Evolutionary conservation across 352 stramenopile genomes (phyloP), one percentile per base, ranked within the genome.

Genomic region (Phytophthora pinifolia): DNA sequence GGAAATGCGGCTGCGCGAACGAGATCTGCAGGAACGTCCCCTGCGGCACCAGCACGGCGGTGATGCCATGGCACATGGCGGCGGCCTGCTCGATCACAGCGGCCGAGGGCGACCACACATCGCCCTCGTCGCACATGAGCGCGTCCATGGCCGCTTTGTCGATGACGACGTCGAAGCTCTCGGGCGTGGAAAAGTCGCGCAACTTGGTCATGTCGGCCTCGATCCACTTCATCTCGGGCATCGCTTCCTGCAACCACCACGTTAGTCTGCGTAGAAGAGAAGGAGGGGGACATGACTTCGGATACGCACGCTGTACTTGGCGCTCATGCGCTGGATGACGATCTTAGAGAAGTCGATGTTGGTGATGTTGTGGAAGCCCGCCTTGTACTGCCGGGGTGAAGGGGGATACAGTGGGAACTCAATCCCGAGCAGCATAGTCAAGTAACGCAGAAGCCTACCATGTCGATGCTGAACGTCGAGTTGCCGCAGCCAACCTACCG

Each of bases 71-170:
- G 47, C 79, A 90, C 77, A 89, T 91, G 15, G 65, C 69, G 18
- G 66, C 37, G 10, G 65, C 73, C 41, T 74, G 49, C 29, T 79
- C 55, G 15, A 89, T 77, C 25, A 85, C 57, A n/a, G 60, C 38
- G 17, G 77, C 52, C 0, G 72, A 70, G 2, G 84, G 84, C 14
- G 77, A 79, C 84, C 84, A 92, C 8, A 83, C 76, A 59, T 91
- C 79, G 35, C 72, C 79, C 59, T 89, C 80, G 43, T 87, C 78
- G 29, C 74, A 77, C 60, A 93, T 83, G 20, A 94, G 67, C 18
- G 84, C 84, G 54, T 94, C 84, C 84, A 94, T 94, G 12, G 80
- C 80, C 18, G 84, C 84, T 62, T 94, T 94, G 59, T 94, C 84
- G 27, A 94, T 79, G 17, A 94, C 79, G 13, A 91, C 65, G 54